A percentile compares a stretch with the other conserved stretches of the same genome.
Evolutionary conservation across 176 grass and related monocot species (phyloP).

Genomic region (Oryza glaberrima): DNA sequence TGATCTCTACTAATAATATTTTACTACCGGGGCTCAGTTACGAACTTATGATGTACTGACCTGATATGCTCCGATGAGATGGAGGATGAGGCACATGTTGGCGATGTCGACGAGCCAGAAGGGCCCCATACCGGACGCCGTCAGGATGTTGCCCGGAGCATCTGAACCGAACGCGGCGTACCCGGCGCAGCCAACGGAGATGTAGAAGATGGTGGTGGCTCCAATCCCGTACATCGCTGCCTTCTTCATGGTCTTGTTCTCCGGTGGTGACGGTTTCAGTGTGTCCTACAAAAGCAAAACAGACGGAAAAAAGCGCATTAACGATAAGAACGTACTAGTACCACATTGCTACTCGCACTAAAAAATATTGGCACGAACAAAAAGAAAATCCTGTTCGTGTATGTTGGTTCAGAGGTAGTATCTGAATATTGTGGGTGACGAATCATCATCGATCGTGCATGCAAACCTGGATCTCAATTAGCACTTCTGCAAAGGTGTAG

Average conservation of each 20-base stretch:
- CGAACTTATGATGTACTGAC: conserved; percentile 30
- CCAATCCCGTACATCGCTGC: conserved; percentile 75
- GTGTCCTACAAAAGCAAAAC: conserved; percentile 55
- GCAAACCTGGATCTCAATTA: conserved; percentile 84
- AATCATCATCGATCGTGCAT: not conserved
- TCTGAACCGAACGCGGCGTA: conserved; percentile 70
- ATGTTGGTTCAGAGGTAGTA: not conserved
- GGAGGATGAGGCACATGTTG: conserved; percentile 78
- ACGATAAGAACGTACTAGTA: not conserved
- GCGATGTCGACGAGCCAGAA: conserved; percentile 77
- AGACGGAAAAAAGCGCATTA: conserved; percentile 22
- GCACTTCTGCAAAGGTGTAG: conserved; percentile 84
- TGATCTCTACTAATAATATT: not conserved
- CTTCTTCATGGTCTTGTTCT: conserved; percentile 84
- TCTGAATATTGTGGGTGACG: not conserved
- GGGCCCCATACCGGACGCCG: conserved; percentile 57
- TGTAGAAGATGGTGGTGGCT: conserved; percentile 73
- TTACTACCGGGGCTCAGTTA: not conserved
- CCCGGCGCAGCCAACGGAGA: conserved; percentile 70
- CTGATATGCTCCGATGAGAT: conserved; percentile 85
- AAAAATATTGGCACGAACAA: not conserved
- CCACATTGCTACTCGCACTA: not conserved
- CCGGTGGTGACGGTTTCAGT: conserved; percentile 66
- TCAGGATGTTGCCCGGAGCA: conserved; percentile 79
- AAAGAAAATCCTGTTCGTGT: not conserved